Evolutionary conservation across 257 asterid genomes (phyloP), one percentile per base, ranked within the genome.

Genomic region (Verbascum thapsus): DNA sequence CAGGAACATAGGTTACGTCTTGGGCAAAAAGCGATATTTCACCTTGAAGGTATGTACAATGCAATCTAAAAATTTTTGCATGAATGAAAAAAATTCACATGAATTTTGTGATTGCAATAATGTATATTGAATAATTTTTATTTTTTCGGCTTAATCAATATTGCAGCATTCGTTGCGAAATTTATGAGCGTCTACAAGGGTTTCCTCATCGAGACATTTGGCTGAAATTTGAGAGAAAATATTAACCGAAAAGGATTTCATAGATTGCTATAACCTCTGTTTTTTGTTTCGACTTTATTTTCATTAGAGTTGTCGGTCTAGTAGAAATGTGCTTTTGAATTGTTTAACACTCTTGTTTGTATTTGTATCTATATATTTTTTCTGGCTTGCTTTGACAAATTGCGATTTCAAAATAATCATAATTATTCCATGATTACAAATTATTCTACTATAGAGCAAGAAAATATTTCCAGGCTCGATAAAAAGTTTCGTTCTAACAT

Each of bases 21-120:
- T 15, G 99, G 99, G 54, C 97, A 92, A 79, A 92, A 92, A 83
- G 91, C 97, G 41, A 89, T 92, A 76, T 92, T 92, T 76, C 99
- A 92, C 79, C 96, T 92, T 61, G 99, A 92, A 92, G 97, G 99
- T 91, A 83, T 12, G 77, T 63, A 52, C 7, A 18, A 43, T 15
- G n/a, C n/a, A n/a, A n/a, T n/a, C n/a, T n/a, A n/a, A n/a, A n/a
- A n/a, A n/a, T n/a, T n/a, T n/a, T n/a, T n/a, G n/a, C n/a, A n/a
- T n/a, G n/a, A n/a, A n/a, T n/a, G n/a, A n/a, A n/a, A n/a, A n/a
- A n/a, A n/a, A n/a, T n/a, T n/a, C n/a, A n/a, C n/a, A n/a, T n/a
- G n/a, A n/a, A n/a, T 68, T 57, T 12, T 62, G 18, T 12, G 12
- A 20, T 55, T 6, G 1, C 32, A 34, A 51, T 57, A 62, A 63